A percentile compares a stretch with the other conserved stretches of the same genome.
Evolutionary conservation across 257 asterid genomes (phyloP).

Genomic region (Echites panduratus): DNA sequence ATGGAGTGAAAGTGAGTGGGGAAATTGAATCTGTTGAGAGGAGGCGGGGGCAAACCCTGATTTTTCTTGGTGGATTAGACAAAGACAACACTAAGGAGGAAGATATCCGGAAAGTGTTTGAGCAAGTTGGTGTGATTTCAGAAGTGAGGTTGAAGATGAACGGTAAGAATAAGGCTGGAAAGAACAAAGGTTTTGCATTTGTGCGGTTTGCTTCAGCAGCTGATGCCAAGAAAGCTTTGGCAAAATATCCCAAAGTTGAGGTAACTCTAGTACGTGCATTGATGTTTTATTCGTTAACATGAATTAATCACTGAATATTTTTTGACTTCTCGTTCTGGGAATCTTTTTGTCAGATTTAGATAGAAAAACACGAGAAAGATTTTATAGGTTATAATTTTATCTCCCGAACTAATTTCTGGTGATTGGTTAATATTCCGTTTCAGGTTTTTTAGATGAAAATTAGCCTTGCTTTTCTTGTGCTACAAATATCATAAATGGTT

Average conservation of each 20-base stretch:
- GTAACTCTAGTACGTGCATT: slow-evolving; percentile 26
- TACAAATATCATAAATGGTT: neutral
- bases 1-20: slow-evolving; percentile 32
- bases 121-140: slow-evolving; percentile 39
- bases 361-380: neutral
- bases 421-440: neutral
- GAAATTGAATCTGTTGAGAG: slow-evolving; percentile 58
- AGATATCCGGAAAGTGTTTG: slow-evolving; percentile 52
- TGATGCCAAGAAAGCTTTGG: slow-evolving; percentile 62
- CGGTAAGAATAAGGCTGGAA: slow-evolving; percentile 33
- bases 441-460: neutral
- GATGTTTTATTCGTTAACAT: neutral
- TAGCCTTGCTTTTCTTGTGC: neutral
- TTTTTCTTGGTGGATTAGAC: slow-evolving; percentile 66
- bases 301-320: neutral
- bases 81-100: slow-evolving; percentile 40
- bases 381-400: neutral
- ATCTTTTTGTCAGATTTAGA: neutral
- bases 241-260: slow-evolving; percentile 47
- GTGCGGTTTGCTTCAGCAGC: slow-evolving; percentile 55
- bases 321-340: neutral
- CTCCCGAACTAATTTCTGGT: neutral
- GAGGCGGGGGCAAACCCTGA: slow-evolving; percentile 48
- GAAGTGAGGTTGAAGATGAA: slow-evolving; percentile 50
- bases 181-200: slow-evolving; percentile 68